Conservation (phyloP, 768 basidiomycete genomes). For the Mycena kentingensis region DNA sequence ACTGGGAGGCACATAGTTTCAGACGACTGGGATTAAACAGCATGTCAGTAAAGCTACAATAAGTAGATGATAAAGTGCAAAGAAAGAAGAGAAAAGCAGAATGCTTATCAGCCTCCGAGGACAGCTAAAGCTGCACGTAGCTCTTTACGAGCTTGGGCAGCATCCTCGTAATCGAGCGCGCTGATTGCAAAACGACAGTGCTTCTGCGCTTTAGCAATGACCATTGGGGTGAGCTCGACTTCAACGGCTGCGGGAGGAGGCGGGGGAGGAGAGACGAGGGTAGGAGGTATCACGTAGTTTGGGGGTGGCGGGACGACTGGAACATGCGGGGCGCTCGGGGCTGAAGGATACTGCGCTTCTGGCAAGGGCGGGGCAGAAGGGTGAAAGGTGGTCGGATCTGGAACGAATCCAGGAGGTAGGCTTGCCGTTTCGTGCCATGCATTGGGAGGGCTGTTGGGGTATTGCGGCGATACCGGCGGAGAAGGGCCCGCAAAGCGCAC, state of each 20-base stretch:
- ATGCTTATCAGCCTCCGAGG: slow-evolving; percentile 62
- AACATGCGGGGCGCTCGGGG: slow-evolving; percentile 20
- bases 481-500: slow-evolving; percentile 46
- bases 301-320: slow-evolving; percentile 33
- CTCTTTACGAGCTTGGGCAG: slow-evolving; percentile 82
- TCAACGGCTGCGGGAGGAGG: slow-evolving; percentile 31
- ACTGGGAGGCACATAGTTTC: too few relatives aligned
- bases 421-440: slow-evolving; percentile 1
- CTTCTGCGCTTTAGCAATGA: slow-evolving; percentile 81
- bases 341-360: slow-evolving; percentile 19
- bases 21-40: too few relatives aligned
- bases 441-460: slow-evolving; percentile 12
- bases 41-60: too few relatives aligned
- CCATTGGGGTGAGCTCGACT: slow-evolving; percentile 59
- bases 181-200: slow-evolving; percentile 93
- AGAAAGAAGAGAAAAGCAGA: too few relatives aligned
- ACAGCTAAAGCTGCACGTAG: slow-evolving; percentile 71
- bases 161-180: slow-evolving; percentile 94
- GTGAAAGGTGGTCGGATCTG: slow-evolving; percentile 16
- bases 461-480: slow-evolving; percentile 18
- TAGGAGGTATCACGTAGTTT: slow-evolving; percentile 17
- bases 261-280: slow-evolving; percentile 25
- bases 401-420: slow-evolving; percentile 25
- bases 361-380: slow-evolving; percentile 18
- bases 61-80: too few relatives aligned